Conservation (phyloP, 352 stramenopile genomes). For the Bremia lactucae region DNA sequence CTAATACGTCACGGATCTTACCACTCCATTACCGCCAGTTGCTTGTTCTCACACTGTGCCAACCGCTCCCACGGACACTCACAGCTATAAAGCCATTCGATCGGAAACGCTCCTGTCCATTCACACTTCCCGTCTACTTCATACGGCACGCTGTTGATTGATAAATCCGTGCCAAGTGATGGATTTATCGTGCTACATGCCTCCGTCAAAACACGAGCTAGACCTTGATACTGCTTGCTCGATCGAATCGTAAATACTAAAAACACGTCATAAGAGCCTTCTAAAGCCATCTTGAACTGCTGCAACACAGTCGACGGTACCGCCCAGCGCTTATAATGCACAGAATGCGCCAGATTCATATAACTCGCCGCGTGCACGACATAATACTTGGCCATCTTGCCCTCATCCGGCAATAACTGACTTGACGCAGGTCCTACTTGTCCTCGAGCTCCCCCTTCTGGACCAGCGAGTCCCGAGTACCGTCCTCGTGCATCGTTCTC, state of each 20-base stretch:
- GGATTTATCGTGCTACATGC: slow-evolving; percentile 24
- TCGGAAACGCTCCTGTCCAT: slow-evolving; percentile 53
- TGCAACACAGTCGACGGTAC: slow-evolving; percentile 39
- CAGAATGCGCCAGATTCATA: slow-evolving; percentile 68
- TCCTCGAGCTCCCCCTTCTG: slow-evolving; percentile 3
- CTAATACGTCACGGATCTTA: no score
- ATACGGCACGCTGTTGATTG: slow-evolving; percentile 42
- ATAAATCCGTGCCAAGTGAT: slow-evolving; percentile 37
- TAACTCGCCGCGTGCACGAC: slow-evolving; percentile 73
- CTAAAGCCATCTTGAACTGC: slow-evolving; percentile 54
- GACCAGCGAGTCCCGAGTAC: slow-evolving; percentile 1
- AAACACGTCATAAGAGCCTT: slow-evolving; percentile 76
- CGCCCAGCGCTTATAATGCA: slow-evolving; percentile 68
- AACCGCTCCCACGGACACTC: slow-evolving; percentile 81
- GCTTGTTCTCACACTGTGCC: slow-evolving; percentile 60
- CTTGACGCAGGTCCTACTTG: slow-evolving; percentile 2
- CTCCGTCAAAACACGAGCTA: slow-evolving; percentile 35
- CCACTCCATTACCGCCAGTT: slow-evolving; percentile 43
- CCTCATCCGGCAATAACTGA: slow-evolving; percentile 48
- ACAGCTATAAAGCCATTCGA: slow-evolving; percentile 83
- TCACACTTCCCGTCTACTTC: slow-evolving; percentile 30
- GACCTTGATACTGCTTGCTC: slow-evolving; percentile 74
- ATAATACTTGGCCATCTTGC: slow-evolving; percentile 77
- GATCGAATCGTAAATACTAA: slow-evolving; percentile 58
- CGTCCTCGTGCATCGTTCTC: slow-evolving; percentile 10